Percentiles rank a stretch among this genome's conserved stretches.
These are phyloP conservation scores for Aspergillus calidoustus DNA, from an alignment of 2,329 filamentous ascomycete genomes.

Conservation along the genomic window DNA sequence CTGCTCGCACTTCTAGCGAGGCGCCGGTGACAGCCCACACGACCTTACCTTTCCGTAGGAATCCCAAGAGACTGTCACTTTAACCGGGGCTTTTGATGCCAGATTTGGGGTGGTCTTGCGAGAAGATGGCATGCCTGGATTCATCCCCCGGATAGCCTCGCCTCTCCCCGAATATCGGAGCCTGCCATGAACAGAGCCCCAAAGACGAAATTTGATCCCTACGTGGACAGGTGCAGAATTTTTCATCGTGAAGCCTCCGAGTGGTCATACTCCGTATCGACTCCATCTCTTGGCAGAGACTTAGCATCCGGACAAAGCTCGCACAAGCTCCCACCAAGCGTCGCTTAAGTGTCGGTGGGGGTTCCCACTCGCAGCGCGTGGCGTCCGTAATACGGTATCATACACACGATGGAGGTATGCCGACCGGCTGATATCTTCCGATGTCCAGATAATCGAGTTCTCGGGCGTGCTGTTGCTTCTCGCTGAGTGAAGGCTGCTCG, in stretches of 20 bases:
- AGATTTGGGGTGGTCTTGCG: neutral
- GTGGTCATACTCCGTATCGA: neutral
- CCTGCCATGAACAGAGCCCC: neutral
- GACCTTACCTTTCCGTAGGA: too few species aligned
- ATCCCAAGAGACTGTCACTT: neutral
- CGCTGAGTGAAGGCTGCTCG: neutral
- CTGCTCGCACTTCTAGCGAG: neutral
- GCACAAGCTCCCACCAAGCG: neutral
- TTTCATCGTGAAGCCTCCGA: too few species aligned
- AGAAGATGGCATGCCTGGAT: neutral
- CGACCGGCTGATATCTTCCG: neutral
- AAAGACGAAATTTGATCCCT: neutral
- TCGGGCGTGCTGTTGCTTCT: neutral
- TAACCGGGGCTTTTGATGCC: neutral
- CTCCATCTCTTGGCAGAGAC: neutral
- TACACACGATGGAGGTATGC: neutral
- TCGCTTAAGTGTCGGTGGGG: neutral
- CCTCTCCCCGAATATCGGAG: neutral
- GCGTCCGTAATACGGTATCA: neutral
- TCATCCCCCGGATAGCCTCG: neutral
- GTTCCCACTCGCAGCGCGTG: neutral
- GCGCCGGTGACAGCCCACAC: too few species aligned
- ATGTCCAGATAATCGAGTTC: neutral
- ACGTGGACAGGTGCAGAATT: too few species aligned
- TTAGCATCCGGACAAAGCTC: neutral